Percentiles rank a stretch among this genome's conserved stretches.
These are phyloP conservation scores for Acorus gramineus DNA, from an alignment of 106 monocot species.

Conservation along the genomic window DNA sequence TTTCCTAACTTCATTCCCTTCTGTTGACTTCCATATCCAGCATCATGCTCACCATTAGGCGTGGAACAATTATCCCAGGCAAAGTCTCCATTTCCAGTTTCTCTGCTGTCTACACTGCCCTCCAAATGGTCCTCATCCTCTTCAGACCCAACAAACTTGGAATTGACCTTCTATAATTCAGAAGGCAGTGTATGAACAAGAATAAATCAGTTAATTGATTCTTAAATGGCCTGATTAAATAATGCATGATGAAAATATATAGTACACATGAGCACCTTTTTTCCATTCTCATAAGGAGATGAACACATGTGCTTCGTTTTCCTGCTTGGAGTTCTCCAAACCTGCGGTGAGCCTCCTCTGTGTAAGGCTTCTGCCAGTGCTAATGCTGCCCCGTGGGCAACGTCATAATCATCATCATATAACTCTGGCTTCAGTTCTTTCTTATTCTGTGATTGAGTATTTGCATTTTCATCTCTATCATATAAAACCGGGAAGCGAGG, in stretches of 20 bases:
- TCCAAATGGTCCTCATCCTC: not conserved
- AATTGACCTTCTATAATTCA: conserved; percentile 8
- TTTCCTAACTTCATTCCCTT: conserved; percentile 1
- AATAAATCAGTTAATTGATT: not conserved
- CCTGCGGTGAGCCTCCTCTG: not conserved
- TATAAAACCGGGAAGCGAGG: conserved; percentile 17
- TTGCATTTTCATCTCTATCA: conserved; percentile 2
- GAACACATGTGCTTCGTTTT: not conserved
- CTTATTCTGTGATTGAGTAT: not conserved
- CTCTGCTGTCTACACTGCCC: conserved; percentile 2
- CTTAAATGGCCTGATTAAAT: too few species aligned
- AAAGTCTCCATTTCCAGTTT: not conserved
- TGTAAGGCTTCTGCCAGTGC: conserved; percentile 10
- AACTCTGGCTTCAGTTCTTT: not conserved
- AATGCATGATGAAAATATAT: conserved; percentile 1
- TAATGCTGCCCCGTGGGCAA: conserved; percentile 3
- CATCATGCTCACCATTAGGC: not conserved
- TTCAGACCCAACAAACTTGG: not conserved
- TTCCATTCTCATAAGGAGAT: conserved; percentile 3
- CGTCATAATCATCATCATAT: conserved; percentile 2
- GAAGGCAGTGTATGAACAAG: not conserved
- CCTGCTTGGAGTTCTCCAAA: not conserved
- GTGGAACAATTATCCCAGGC: not conserved
- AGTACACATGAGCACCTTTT: conserved; percentile 4
- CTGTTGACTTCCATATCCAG: not conserved